phyloP scores from a whole-genome alignment of 306 rosid species.

The peach (Prunus persica) region Prunus_persica_NCBIv2 NC_034013.1:16379001-16379500 shows the following conservation, averaged over 20 bases:
- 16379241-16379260: background rate
- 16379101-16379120: too few relatives aligned
- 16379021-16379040: too few relatives aligned
- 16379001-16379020: too few relatives aligned
- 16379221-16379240: background rate
- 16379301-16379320: background rate
- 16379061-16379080: too few relatives aligned
- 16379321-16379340: background rate
- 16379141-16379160: background rate
- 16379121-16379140: background rate
- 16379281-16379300: background rate
- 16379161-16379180: background rate
- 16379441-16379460: too few relatives aligned
- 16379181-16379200: constrained; percentile 6
- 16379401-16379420: background rate
- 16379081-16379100: too few relatives aligned
- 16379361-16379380: background rate
- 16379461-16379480: too few relatives aligned
- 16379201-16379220: background rate
- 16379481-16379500: too few relatives aligned
- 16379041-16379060: too few relatives aligned
- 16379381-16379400: background rate
- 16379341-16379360: background rate
- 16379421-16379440: too few relatives aligned
- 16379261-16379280: background rate